Base-by-base conservation (phyloP, 2,329 filamentous ascomycete species). In the Paramyrothecium roridum region DNA sequence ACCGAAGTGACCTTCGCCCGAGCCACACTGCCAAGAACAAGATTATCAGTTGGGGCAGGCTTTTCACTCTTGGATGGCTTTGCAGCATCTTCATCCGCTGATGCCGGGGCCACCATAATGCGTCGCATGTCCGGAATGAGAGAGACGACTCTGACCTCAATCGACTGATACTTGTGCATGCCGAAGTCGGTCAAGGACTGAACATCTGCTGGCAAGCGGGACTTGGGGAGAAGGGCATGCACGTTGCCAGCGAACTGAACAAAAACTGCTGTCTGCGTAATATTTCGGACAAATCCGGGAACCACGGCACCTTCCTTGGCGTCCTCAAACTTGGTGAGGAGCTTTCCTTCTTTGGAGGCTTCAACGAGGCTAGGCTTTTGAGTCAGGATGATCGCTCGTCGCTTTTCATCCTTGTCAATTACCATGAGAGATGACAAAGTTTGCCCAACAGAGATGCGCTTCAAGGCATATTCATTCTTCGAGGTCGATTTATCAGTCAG, bases 371-470 rank as follows among this genome's bases (percentile, higher is more conserved):
- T 92, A 37, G 90, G 86, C 73, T 97, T 97, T 70, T 90, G 89
- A 3, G 89, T 90, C 3, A 99, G 76, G 12, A 86, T 82, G 54
- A 97, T 84, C 45, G 89, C 83, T 50, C 87, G 86, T 54, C 90
- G 90, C 57, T 86, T 83, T 59, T 91, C 86, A 57, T 92, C 83
- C 71, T 96, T 96, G 64, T 91, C 86, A n/a, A 99, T 75, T 16
- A 98, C 85, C 40, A 96, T 78, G n/a, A 99, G 77, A 52, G 95
- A 87, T 19, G 86, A 83, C 48, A 99, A 75, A 23, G 84, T 89
- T 73, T 96, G 91, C 2, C 93, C 93, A 50, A 96, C 88, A 53
- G 88, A 82, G 53, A 98, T 87, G 61, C 89, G 90, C 70, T 91
- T 92, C 65, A 95, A 76, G 1, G 89, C 84, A 20, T 88, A 87